Evolutionary conservation across 106 monocot species (phyloP).

Genomic region (Platanthera zijinensis): DNA sequence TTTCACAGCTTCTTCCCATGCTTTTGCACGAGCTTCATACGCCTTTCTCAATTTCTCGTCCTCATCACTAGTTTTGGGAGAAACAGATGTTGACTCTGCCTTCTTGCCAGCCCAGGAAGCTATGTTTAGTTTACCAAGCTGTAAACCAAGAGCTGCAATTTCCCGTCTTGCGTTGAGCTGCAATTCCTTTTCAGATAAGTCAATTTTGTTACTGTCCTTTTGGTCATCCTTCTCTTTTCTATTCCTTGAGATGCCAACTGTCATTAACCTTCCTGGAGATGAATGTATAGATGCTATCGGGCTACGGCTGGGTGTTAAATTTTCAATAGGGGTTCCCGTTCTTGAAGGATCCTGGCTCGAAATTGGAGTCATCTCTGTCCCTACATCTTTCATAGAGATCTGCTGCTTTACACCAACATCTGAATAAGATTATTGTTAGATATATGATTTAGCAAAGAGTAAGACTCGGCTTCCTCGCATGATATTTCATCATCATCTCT

Average conservation of each 20-base stretch:
- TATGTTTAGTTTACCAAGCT: slow-evolving; percentile 83
- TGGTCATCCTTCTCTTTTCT: too few species aligned
- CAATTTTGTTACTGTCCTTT: background rate
- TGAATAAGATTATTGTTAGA: slow-evolving; percentile 14
- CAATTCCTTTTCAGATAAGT: slow-evolving; percentile 58
- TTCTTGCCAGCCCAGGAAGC: slow-evolving; percentile 78
- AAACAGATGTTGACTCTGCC: background rate
- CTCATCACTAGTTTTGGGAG: slow-evolving; percentile 12
- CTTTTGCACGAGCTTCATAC: slow-evolving; percentile 49
- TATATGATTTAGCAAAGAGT: too few species aligned
- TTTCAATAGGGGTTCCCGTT: background rate
- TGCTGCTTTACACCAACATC: slow-evolving; percentile 30
- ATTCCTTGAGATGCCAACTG: background rate
- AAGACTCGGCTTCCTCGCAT: too few species aligned
- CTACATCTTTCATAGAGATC: slow-evolving; percentile 81
- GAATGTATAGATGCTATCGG: background rate
- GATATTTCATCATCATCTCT: too few species aligned
- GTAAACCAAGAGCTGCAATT: slow-evolving; percentile 70
- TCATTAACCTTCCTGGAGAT: slow-evolving; percentile 29
- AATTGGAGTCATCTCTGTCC: slow-evolving; percentile 90
- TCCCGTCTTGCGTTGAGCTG: slow-evolving; percentile 58
- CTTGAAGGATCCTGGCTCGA: slow-evolving; percentile 79
- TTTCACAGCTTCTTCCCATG: slow-evolving; percentile 84
- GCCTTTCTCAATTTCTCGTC: slow-evolving; percentile 22
- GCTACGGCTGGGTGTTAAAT: slow-evolving; percentile 5